Conservation (phyloP, 1,284 basidiomycete species). For the Apiotrichum porosum region DNA sequence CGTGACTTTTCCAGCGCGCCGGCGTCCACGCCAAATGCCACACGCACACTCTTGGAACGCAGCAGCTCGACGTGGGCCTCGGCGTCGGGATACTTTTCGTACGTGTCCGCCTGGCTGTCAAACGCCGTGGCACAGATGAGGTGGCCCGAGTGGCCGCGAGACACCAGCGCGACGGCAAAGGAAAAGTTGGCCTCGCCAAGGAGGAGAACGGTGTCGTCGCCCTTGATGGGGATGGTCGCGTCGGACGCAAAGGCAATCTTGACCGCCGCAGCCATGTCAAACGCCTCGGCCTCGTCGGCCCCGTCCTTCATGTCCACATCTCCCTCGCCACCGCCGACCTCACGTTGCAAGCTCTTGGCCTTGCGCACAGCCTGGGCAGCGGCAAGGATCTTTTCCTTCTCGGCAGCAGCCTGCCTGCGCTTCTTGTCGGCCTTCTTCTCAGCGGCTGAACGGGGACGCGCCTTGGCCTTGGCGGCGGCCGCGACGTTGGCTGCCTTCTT, state of each 20-base stretch:
- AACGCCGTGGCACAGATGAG: conserved; percentile 83
- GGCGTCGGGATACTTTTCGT: conserved; percentile 79
- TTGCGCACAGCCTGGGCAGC: neutral
- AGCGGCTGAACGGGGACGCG: conserved; percentile 12
- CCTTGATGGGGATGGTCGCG: conserved; percentile 60
- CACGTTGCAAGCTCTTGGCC: too few relatives aligned
- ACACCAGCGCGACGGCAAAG: conserved; percentile 69
- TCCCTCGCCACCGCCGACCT: neutral
- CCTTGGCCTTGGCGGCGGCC: conserved; percentile 10
- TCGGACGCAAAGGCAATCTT: neutral
- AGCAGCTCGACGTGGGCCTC: conserved; percentile 59
- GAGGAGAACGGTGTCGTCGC: conserved; percentile 74
- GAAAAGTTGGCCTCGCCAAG: conserved; percentile 96
- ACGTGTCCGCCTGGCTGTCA: conserved; percentile 73
- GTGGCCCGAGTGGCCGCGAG: conserved; percentile 57
- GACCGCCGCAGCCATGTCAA: neutral
- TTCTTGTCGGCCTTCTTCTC: conserved; percentile 8
- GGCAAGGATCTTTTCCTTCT: neutral
- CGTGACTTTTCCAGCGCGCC: conserved; percentile 60
- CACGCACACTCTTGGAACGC: conserved; percentile 59
- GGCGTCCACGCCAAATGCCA: conserved; percentile 82
- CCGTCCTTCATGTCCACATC: conserved; percentile 1
- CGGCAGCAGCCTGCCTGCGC: neutral
- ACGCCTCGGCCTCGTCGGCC: neutral
- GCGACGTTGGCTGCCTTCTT: conserved; percentile 2